Evolutionary conservation across 1,139 yeast species (phyloP), one percentile per base, ranked within the genome.

Genomic region (Saccharomycopsis crataegensis): DNA sequence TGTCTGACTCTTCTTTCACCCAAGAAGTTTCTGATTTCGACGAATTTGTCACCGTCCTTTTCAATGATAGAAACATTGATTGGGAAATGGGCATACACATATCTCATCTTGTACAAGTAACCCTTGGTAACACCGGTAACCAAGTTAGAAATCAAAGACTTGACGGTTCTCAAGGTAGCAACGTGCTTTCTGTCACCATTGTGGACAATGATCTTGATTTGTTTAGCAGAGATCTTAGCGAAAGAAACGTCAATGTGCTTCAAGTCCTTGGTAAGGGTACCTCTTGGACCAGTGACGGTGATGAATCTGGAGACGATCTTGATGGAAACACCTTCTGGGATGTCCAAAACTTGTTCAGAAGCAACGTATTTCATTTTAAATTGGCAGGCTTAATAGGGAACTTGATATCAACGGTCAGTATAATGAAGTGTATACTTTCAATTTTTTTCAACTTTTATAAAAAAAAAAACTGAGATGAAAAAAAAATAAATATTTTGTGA

Each of bases 71-170:
- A 93, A 67, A 93, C 97, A 78, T 94, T 93, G 79, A 94, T 94
- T 75, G 99, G 99, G 96, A 93, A 93, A 88, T 94, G 99, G 85
- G 99, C 99, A 74, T 93, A 94, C 65, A 93, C 99, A 76, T 90
- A 91, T 83, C 98, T 89, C 96, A 93, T 85, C 90, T 93, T 93
- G 95, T 93, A 93, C 79, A 86, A 84, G 96, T 79, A 93, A 76
- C 99, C 98, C 82, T 86, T 86, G 75, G 99, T 93, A 72, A 93
- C 99, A 86, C 99, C 99, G 65, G 88, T 88, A 79, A 93, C 77
- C 83, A 93, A 77, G 89, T 94, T 93, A 72, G 89, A 74, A 69
- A 93, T 80, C 72, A 93, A 80, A 65, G 98, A 88, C 80, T 90
- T 90, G 76, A 93, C 98, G 62, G 99, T 93, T 83, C 98, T 91